phyloP scores from a whole-genome alignment of 2,329 filamentous ascomycete species.

The Sporothrix sp. region DNA sequence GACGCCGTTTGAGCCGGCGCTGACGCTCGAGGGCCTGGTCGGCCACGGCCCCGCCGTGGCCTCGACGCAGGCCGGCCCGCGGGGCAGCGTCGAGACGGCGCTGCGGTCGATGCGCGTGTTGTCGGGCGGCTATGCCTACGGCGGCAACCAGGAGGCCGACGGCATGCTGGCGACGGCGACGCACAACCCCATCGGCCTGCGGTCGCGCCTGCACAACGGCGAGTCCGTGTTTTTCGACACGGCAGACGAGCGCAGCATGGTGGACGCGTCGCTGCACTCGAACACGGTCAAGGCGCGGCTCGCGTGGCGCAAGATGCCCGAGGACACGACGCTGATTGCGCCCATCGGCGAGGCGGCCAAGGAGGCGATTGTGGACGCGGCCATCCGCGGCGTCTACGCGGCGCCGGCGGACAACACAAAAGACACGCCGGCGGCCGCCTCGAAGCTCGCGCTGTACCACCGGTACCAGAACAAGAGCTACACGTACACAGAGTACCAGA shows the following conservation, averaged over 20 bases:
- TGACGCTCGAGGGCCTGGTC: slow-evolving; percentile 26
- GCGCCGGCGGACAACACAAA: not conserved
- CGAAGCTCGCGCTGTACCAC: slow-evolving; percentile 22
- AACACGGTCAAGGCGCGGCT: not conserved
- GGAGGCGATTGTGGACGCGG: slow-evolving; percentile 27
- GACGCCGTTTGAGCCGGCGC: slow-evolving; percentile 25
- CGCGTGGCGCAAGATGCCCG: not conserved
- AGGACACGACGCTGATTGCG: slow-evolving; percentile 8
- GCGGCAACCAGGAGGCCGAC: slow-evolving; percentile 16
- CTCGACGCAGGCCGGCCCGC: slow-evolving; percentile 17
- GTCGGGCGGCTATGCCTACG: slow-evolving; percentile 28
- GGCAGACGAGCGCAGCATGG: slow-evolving; percentile 20
- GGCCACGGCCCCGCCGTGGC: slow-evolving; percentile 32
- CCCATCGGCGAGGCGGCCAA: slow-evolving; percentile 19
- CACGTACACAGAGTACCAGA: slow-evolving; percentile 32
- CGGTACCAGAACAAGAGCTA: slow-evolving; percentile 29
- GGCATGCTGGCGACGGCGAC: not conserved
- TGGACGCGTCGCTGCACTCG: slow-evolving; percentile 11
- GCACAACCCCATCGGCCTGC: slow-evolving; percentile 20
- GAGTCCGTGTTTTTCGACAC: slow-evolving; percentile 29
- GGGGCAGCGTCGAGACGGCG: slow-evolving; percentile 23
- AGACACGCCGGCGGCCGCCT: slow-evolving; percentile 5
- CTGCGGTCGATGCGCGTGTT: slow-evolving; percentile 31
- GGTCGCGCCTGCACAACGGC: slow-evolving; percentile 15
- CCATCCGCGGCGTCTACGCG: slow-evolving; percentile 30